Conservation (phyloP, 2,329 filamentous ascomycete genomes). For the Colletotrichum sp. region DNA sequence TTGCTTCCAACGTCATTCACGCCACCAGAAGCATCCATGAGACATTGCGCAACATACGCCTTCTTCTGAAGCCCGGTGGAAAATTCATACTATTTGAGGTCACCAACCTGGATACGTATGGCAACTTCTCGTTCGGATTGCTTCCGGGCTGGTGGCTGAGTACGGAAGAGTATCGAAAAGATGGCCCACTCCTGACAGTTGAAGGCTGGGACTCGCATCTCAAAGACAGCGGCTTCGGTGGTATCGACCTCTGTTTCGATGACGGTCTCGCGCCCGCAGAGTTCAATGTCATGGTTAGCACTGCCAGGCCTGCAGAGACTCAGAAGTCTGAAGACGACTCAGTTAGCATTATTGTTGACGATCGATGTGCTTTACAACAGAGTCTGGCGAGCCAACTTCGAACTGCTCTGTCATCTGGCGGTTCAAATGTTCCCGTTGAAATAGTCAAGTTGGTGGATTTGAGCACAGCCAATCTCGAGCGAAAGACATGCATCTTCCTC, state of each 20-base stretch:
- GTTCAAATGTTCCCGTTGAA: neutral
- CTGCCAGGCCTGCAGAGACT: neutral
- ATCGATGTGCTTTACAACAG: neutral
- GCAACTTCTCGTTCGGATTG: neutral
- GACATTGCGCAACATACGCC: constrained; percentile 25
- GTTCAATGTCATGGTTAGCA: neutral
- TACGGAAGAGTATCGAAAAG: neutral
- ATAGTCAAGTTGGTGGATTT: neutral
- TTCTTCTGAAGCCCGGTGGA: constrained; percentile 35
- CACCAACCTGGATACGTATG: neutral
- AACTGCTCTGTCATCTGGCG: neutral
- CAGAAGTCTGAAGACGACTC: neutral
- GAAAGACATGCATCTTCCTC: neutral
- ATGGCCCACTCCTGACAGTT: neutral
- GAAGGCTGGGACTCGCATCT: too few relatives aligned
- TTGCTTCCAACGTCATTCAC: constrained; percentile 32
- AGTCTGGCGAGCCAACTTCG: neutral
- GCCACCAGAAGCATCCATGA: constrained; percentile 27
- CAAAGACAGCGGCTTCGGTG: neutral
- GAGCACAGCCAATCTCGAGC: neutral
- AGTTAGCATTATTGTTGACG: neutral
- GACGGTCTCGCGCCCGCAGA: neutral
- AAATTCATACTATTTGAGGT: constrained; percentile 22
- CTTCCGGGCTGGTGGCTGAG: neutral
- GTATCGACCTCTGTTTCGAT: neutral